Percentiles rank a stretch among this genome's conserved stretches.
These are phyloP conservation scores for Meredithiella fracta DNA, from an alignment of 2,329 filamentous ascomycete genomes.

Conservation along the genomic window DNA sequence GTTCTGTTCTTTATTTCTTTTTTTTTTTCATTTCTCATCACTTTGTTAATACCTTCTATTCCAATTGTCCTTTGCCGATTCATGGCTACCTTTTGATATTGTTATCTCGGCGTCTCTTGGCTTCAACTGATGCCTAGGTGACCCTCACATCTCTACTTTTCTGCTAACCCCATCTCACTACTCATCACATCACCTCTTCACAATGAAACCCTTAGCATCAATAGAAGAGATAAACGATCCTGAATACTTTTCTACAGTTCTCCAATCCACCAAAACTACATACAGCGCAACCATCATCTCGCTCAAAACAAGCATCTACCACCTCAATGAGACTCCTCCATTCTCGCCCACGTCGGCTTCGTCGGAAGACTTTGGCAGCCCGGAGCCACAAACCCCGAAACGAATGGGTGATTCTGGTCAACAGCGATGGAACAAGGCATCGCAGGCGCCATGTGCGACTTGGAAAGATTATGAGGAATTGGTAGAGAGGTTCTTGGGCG, in stretches of 20 bases:
- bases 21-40: not conserved
- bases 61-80: not conserved
- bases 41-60: not conserved
- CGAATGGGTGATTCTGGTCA: not conserved
- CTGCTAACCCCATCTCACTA: not conserved
- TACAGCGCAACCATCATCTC: conserved; percentile 10
- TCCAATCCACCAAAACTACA: conserved; percentile 7
- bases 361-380: not conserved
- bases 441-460: conserved; percentile 3
- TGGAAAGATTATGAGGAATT: conserved; percentile 9
- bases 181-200: no score
- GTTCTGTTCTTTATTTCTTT: not conserved
- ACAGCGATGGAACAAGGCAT: not conserved
- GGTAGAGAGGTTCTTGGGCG: not conserved
- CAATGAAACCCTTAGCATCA: conserved; percentile 10
- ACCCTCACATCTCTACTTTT: not conserved
- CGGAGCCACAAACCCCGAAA: not conserved
- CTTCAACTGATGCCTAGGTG: not conserved
- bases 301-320: conserved; percentile 12
- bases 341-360: not conserved
- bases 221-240: conserved; percentile 12
- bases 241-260: conserved; percentile 12
- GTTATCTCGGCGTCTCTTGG: not conserved
- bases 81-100: not conserved
- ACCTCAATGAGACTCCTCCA: conserved; percentile 8